phyloP scores from a whole-genome alignment of 2,329 filamentous ascomycete genomes.

The Nemania abortiva region DNA sequence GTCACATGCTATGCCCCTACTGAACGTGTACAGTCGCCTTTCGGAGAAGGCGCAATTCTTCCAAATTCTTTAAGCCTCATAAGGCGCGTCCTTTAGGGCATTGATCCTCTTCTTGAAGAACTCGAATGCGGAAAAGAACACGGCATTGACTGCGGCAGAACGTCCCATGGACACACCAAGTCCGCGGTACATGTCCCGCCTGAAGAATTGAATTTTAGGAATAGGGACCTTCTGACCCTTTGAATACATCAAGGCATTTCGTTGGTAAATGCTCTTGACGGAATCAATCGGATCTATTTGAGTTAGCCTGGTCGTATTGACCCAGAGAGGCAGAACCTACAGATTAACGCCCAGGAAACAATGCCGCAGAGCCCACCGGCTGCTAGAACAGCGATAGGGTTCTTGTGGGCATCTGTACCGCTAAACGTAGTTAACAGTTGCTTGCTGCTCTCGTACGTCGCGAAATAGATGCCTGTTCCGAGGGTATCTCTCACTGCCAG shows the following conservation, averaged over 20 bases:
- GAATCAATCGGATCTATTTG: constrained; percentile 78
- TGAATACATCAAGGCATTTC: constrained; percentile 79
- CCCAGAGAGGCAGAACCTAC: constrained; percentile 61
- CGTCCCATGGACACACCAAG: constrained; percentile 86
- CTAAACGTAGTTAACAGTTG: constrained; percentile 81
- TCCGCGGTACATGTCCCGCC: constrained; percentile 83
- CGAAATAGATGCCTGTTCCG: constrained; percentile 87
- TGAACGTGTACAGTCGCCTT: constrained; percentile 40
- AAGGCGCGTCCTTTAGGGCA: constrained; percentile 60
- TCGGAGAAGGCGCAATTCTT: constrained; percentile 21
- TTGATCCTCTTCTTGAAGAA: constrained; percentile 79
- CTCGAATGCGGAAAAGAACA: constrained; percentile 92
- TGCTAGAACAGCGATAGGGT: constrained; percentile 80
- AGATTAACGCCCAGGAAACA: constrained; percentile 83
- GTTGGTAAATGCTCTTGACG: constrained; percentile 87
- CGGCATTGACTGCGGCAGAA: constrained; percentile 85
- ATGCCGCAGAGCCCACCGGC: constrained; percentile 86
- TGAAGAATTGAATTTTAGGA: constrained; percentile 83
- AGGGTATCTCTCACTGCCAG: constrained; percentile 80
- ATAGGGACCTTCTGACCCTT: constrained; percentile 73
- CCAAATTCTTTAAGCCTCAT: constrained; percentile 34
- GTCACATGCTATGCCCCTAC: constrained; percentile 40
- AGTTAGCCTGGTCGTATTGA: constrained; percentile 23
- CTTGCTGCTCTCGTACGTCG: constrained; percentile 89
- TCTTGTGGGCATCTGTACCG: constrained; percentile 78